Evolutionary conservation across 225 moss, liverwort and hornwort species (phyloP), one percentile per base, ranked within the genome.

Genomic region (Marchantia polymorpha): DNA sequence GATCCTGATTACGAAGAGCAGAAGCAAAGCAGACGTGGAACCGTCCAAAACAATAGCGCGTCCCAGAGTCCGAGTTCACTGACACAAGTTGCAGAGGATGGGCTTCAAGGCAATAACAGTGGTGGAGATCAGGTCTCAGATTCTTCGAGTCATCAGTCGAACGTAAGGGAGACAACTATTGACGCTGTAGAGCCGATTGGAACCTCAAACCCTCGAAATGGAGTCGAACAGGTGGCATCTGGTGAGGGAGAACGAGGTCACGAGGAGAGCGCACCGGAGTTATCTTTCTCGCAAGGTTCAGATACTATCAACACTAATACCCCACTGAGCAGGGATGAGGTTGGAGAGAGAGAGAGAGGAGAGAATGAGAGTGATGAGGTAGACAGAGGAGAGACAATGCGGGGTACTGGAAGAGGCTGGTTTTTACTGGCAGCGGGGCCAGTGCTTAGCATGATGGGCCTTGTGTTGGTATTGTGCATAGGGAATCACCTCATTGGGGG

Each of bases 1-100:
- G 89, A 90, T 71, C 87, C 87, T 73, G 89, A 90, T 82, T 90
- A 90, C 69, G 87, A 90, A 75, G 87, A 88, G 31, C 85, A 85
- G 64, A 88, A 88, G 50, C 83, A 85, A 69, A 85, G 70, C 75
- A 83, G 85, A 72, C 76, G 27, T 52, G 82, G 64, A 46, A 77
- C 87, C 22, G 49, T 59, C 10, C 69, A 74, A 9, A 59, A 58
- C 63, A 81, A 79, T 52, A 83, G 54, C 39, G 49, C 23, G 56
- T 75, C 83, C 11, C 85, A 78, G 78, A 85, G 76, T 83, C 82
- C 78, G 13, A 76, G 25, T 52, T 78, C 87, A 29, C 73, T 74
- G 75, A 47, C 78, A 23, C 80, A 83, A 56, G 64, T 22, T 71
- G 74, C 70, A 14, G 73, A 63, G 49, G 87, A 72, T 54, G 83